Evolutionary conservation across 2,329 filamentous ascomycete genomes (phyloP).

Genomic region (Dactylella cylindrospora): DNA sequence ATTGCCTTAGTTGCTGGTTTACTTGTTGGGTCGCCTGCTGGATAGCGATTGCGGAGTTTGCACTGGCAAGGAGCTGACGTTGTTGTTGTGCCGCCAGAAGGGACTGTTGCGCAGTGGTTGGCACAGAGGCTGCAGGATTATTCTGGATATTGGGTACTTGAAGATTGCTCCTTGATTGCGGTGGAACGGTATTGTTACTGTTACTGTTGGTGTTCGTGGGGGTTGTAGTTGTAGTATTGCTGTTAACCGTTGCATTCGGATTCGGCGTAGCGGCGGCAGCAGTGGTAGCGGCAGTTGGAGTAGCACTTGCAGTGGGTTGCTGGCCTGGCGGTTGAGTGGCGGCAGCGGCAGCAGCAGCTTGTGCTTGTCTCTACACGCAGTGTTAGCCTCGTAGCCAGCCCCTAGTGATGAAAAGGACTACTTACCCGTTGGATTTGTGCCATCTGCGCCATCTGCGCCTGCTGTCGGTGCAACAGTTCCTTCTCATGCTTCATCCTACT

Average conservation of each 20-base stretch:
- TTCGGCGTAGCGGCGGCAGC: not conserved
- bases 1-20: conserved; percentile 32
- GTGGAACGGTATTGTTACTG: conserved; percentile 20
- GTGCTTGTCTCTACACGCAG: conserved; percentile 31
- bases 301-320: not conserved
- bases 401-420: too few relatives aligned
- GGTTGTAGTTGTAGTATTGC: not conserved
- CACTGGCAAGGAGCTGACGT: conserved; percentile 10
- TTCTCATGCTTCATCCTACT: conserved; percentile 85
- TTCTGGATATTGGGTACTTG: conserved; percentile 25
- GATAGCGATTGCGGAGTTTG: conserved; percentile 22
- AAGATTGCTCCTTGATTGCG: conserved; percentile 31
- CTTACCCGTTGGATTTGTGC: conserved; percentile 60
- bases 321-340: not conserved
- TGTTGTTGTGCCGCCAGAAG: conserved; percentile 36
- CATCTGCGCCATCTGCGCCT: conserved; percentile 61
- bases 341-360: conserved; percentile 2
- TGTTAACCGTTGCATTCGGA: not conserved
- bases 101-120: conserved; percentile 39
- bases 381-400: too few relatives aligned
- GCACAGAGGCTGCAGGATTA: conserved; percentile 22
- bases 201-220: not conserved
- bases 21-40: conserved; percentile 38
- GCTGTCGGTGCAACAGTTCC: conserved; percentile 67
- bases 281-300: conserved; percentile 3